phyloP scores from a whole-genome alignment of 148 eudicot genomes.

The Chenopodium suecicum region DNA sequence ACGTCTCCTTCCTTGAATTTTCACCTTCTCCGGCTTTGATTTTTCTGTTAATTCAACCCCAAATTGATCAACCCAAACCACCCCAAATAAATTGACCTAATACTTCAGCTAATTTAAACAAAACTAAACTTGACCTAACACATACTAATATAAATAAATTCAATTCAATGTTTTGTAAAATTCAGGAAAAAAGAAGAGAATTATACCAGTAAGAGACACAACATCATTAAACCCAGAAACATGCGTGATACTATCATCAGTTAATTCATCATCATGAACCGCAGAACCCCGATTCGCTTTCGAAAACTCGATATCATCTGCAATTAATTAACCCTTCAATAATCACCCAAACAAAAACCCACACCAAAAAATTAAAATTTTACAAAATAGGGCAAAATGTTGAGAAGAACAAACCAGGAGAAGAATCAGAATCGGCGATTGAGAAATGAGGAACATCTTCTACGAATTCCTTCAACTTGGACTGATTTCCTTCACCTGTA shows the following conservation, averaged over 20 bases:
- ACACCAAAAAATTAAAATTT: neutral
- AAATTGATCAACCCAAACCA: neutral
- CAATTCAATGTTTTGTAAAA: neutral
- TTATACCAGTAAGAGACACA: constrained; percentile 35
- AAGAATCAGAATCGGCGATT: constrained; percentile 54
- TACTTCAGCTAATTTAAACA: neutral
- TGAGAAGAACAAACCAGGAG: constrained; percentile 25
- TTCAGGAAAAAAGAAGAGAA: neutral
- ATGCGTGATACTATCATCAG: constrained; percentile 21
- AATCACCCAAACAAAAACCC: neutral
- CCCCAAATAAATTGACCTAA: neutral
- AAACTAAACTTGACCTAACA: neutral
- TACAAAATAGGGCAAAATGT: neutral
- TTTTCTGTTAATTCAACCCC: constrained; percentile 20
- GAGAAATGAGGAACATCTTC: constrained; percentile 30
- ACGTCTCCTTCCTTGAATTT: constrained; percentile 77
- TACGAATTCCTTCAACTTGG: neutral
- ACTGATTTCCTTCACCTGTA: constrained; percentile 18
- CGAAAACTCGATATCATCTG: constrained; percentile 14
- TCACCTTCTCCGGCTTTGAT: constrained; percentile 47
- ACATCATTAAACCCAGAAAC: constrained; percentile 45
- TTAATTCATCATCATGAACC: neutral
- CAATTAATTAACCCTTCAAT: neutral
- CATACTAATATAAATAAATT: neutral
- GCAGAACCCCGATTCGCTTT: neutral